These are phyloP conservation scores for Saussurea involucrata DNA, from an alignment of 129 eudicot genomes.

Conservation along the genomic window DNA sequence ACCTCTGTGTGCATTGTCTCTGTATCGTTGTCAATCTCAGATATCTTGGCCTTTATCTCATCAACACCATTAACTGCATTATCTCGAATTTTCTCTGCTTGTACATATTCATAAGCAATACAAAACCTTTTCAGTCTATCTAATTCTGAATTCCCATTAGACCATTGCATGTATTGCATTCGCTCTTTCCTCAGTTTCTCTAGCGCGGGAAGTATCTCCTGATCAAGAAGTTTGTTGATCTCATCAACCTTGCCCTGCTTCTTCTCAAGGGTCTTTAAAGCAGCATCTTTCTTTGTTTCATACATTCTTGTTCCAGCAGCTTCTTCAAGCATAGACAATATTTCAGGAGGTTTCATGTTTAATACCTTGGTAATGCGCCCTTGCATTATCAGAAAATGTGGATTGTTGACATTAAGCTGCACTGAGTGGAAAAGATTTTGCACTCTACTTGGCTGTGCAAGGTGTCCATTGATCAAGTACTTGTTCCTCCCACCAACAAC, in stretches of 20 bases:
- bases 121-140: conserved; percentile 92
- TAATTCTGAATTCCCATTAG: conserved; percentile 93
- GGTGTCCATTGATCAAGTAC: conserved; percentile 94
- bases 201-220: conserved; percentile 92
- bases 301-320: conserved; percentile 99
- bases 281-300: conserved; percentile 94
- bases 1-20: conserved; percentile 46
- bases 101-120: conserved; percentile 86
- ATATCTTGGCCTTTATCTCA: conserved; percentile 60
- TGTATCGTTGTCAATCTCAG: conserved; percentile 50
- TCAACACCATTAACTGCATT: conserved; percentile 74
- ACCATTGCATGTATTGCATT: conserved; percentile 99
- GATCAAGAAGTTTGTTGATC: conserved; percentile 96
- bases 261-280: conserved; percentile 92
- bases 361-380: conserved; percentile 97
- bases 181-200: conserved; percentile 90
- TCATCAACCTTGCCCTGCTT: conserved; percentile 96
- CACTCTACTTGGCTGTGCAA: conserved; percentile 97
- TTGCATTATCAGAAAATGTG: conserved; percentile 99
- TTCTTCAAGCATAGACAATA: conserved; percentile 97
- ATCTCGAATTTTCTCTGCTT: conserved; percentile 77
- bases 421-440: conserved; percentile 98
- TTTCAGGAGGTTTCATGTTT: conserved; percentile 99
- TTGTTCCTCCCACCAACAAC: conserved; percentile 99
- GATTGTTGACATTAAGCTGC: conserved; percentile 96